Conservation (phyloP, 208 protist genomes). For the Crithidia bombi region DNA sequence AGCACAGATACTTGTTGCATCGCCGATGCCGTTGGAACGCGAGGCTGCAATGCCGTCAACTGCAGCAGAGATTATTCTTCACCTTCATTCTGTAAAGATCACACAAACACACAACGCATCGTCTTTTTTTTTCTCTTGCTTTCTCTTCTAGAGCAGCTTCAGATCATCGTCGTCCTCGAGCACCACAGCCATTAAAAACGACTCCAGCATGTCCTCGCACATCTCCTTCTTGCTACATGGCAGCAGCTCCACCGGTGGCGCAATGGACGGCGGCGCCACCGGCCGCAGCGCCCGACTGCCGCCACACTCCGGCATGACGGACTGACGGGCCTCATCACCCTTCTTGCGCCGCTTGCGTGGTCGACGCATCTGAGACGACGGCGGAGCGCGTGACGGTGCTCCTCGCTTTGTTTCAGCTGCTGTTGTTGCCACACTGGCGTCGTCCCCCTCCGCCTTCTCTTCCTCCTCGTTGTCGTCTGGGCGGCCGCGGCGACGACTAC, state of each 20-base stretch:
- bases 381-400: neutral
- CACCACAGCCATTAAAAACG: slow-evolving; percentile 51
- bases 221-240: slow-evolving; percentile 64
- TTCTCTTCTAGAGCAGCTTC: slow-evolving; percentile 6
- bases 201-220: slow-evolving; percentile 58
- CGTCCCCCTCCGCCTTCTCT: neutral
- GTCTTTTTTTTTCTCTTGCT: neutral
- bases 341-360: slow-evolving; percentile 35
- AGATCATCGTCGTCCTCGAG: slow-evolving; percentile 54
- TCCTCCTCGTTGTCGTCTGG: slow-evolving; percentile 13
- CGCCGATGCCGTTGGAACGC: no score
- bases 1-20: no score
- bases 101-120: no score
- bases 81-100: no score
- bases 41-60: no score
- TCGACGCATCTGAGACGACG: slow-evolving; percentile 1
- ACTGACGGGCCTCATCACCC: slow-evolving; percentile 22
- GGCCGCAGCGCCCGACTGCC: slow-evolving; percentile 58
- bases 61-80: no score
- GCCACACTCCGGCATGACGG: slow-evolving; percentile 41
- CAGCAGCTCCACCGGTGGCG: slow-evolving; percentile 51
- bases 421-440: neutral
- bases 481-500: slow-evolving; percentile 19
- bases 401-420: neutral
- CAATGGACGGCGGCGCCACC: slow-evolving; percentile 40